phyloP scores from a whole-genome alignment of 345 rosid species.

The Gossypium stocksii region DNA sequence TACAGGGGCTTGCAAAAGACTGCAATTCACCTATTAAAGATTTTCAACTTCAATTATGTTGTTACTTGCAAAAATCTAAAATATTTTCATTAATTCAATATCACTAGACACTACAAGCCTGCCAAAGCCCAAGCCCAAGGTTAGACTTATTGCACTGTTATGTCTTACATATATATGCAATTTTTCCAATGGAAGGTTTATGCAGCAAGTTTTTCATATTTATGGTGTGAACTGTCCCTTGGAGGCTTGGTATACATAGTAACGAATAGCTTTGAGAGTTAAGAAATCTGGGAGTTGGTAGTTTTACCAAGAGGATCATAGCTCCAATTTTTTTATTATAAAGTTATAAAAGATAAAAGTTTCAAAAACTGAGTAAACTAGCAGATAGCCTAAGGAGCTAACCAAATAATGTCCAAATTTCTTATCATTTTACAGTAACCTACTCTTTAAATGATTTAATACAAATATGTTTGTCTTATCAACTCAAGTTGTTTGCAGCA shows the following conservation, averaged over 20 bases:
- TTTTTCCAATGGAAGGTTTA: neutral
- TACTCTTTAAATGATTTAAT: neutral
- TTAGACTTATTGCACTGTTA: neutral
- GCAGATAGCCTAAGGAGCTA: neutral
- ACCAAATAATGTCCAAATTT: neutral
- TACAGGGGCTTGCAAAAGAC: too few relatives aligned
- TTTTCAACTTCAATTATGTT: constrained; percentile 11
- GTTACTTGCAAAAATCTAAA: neutral
- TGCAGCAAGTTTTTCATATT: neutral
- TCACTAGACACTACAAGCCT: neutral
- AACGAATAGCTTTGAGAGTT: neutral
- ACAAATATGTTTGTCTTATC: neutral
- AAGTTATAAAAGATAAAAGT: neutral
- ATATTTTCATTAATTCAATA: neutral
- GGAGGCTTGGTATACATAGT: neutral
- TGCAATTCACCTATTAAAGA: constrained; percentile 89
- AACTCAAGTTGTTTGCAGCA: neutral
- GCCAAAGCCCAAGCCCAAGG: neutral
- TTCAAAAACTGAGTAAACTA: constrained; percentile 1
- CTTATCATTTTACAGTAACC: neutral
- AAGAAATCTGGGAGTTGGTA: neutral
- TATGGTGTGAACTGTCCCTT: neutral
- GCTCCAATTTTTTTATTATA: neutral
- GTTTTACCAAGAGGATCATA: neutral
- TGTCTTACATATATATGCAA: neutral